Conservation (phyloP, 306 rosid species). For the Trifolium dubium region DNA sequence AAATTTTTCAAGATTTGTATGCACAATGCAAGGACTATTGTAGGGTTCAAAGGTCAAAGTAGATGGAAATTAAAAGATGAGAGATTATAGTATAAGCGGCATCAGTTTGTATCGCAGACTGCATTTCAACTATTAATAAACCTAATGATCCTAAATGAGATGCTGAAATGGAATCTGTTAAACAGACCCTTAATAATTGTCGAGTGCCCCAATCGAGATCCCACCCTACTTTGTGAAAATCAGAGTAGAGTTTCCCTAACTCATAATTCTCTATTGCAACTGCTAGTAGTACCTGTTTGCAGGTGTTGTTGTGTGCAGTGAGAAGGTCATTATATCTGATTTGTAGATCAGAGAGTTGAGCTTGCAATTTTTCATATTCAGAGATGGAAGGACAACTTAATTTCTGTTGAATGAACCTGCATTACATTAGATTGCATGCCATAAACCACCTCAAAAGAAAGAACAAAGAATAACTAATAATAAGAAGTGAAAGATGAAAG, state of each 20-base stretch:
- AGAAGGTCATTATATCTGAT: slow-evolving; percentile 64
- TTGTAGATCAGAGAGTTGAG: slow-evolving; percentile 79
- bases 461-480: neutral
- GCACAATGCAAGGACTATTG: too few relatives aligned
- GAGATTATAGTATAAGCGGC: neutral
- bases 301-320: slow-evolving; percentile 64
- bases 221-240: neutral
- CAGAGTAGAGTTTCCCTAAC: neutral
- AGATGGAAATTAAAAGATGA: neutral
- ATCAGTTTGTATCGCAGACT: neutral
- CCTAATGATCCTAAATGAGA: neutral
- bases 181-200: neutral
- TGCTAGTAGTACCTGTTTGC: slow-evolving; percentile 65
- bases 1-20: too few relatives aligned
- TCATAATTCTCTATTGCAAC: neutral
- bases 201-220: too few relatives aligned
- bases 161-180: neutral
- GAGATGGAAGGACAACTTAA: slow-evolving; percentile 76
- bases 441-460: neutral
- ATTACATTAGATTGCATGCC: too few relatives aligned
- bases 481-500: neutral
- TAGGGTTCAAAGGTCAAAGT: neutral
- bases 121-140: neutral
- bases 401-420: slow-evolving; percentile 85
- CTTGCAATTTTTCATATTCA: slow-evolving; percentile 74